Base-by-base conservation (phyloP, 768 basidiomycete species). In the Boletus speciosus region DNA sequence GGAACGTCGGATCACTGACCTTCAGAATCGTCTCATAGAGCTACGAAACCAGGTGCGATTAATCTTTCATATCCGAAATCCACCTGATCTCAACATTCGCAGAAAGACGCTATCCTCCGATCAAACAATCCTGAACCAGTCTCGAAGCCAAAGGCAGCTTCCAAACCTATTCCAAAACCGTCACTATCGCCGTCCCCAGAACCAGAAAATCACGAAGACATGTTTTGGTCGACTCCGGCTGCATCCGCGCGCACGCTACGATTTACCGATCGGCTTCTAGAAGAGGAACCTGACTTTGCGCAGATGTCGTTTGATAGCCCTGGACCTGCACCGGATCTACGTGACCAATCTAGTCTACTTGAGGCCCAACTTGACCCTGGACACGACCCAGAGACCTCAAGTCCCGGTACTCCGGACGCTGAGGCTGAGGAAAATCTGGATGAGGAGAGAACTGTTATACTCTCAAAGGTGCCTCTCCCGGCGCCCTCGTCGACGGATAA, bases 171-270 rank as follows among this genome's bases (percentile, higher is more conserved):
- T 40, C 27, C 41, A 6, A 64, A 61, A 63, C 54, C 41, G 19
- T 49, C 55, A 31, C 16, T 56, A n/a, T 53, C 63, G 23, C 65
- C 57, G 44, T 56, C 63, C 43, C 62, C 57, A 47, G 58, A 62
- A 45, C 61, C 61, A 45, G 74, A 69, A 62, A 73, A 55, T 10
- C 72, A 78, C 27, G 85, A 86, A 64, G 78, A 82, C 36, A 75
- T 74, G 39, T 84, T 86, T 62, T 87, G 85, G 84, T 78, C 76
- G 31, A 84, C 85, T 1, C 83, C 85, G 7, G 73, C 69, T 35
- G 77, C 77, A 3, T 63, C 69, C 4, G 79, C 77, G 14, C 83
- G 84, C 37, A 81, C 81, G 0, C 72, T 89, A 14, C 81, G 78
- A 48, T 88, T 90, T 57, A 78, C 78, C 1, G 81, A 84, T 38